phyloP scores from a whole-genome alignment of 2,329 filamentous ascomycete species.

The Coleophoma cylindrospora region DNA sequence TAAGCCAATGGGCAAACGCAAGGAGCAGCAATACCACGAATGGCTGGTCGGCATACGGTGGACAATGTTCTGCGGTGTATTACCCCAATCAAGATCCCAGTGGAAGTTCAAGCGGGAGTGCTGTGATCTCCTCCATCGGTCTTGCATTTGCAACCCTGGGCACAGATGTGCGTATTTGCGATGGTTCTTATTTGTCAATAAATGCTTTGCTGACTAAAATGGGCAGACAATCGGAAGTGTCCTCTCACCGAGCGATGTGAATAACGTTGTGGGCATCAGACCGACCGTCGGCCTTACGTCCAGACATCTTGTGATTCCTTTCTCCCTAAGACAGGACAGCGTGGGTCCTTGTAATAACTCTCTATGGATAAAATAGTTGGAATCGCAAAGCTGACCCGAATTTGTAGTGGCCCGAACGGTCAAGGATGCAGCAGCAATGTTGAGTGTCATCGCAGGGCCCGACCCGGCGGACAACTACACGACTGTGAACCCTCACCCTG shows the following conservation, averaged over 20 bases:
- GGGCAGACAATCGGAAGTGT: constrained; percentile 56
- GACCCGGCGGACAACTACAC: constrained; percentile 63
- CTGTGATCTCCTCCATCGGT: constrained; percentile 23
- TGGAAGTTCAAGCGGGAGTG: constrained; percentile 55
- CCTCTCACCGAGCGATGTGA: constrained; percentile 44
- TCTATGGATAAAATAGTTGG: too few species aligned
- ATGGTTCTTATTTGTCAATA: constrained; percentile 33
- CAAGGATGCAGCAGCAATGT: constrained; percentile 56
- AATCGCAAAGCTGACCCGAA: too few species aligned
- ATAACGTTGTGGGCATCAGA: constrained; percentile 64
- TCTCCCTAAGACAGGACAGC: constrained; percentile 58
- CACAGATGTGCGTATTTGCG: constrained; percentile 39
- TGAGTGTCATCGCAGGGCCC: constrained; percentile 58
- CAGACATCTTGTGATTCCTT: constrained; percentile 56
- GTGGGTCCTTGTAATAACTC: too few species aligned
- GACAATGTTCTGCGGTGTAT: constrained; percentile 56
- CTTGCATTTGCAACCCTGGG: constrained; percentile 35
- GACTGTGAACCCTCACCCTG: constrained; percentile 47
- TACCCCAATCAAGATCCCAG: constrained; percentile 53
- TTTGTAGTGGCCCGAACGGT: constrained; percentile 64
- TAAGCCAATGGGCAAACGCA: constrained; percentile 62
- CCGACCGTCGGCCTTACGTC: constrained; percentile 62
- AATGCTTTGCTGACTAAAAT: background rate
- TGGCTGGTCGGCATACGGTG: constrained; percentile 59
- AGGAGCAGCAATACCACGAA: constrained; percentile 49